Evolutionary conservation across 1,284 basidiomycete genomes (phyloP).

Genomic region (Irpex sp.): DNA sequence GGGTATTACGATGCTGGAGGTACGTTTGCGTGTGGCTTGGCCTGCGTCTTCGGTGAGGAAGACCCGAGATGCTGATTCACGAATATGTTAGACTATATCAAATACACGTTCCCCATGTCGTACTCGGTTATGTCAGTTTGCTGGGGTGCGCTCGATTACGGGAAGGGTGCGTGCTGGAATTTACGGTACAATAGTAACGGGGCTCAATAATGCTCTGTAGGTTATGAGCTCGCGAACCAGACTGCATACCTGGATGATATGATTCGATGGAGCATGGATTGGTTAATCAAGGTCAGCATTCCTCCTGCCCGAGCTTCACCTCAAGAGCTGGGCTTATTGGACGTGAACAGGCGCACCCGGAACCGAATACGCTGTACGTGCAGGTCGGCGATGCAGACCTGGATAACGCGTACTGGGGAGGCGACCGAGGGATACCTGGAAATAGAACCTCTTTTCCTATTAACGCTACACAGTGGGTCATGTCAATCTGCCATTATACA

Average conservation of each 20-base stretch:
- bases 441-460: constrained; percentile 77
- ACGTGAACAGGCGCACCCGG: constrained; percentile 72
- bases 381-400: constrained; percentile 62
- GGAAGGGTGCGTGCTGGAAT: constrained; percentile 48
- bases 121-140: constrained; percentile 81
- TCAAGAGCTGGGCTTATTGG: neutral
- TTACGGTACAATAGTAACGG: too few relatives aligned
- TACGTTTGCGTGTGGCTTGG: constrained; percentile 25
- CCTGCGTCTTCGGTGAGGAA: neutral
- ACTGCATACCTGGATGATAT: constrained; percentile 86
- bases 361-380: constrained; percentile 72
- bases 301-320: neutral
- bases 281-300: constrained; percentile 75
- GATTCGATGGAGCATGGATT: constrained; percentile 87
- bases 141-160: constrained; percentile 85
- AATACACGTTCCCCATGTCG: constrained; percentile 77
- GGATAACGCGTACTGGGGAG: constrained; percentile 87
- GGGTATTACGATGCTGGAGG: constrained; percentile 93
- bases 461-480: constrained; percentile 52
- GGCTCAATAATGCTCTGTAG: constrained; percentile 31
- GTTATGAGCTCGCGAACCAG: constrained; percentile 81
- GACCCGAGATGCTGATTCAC: neutral
- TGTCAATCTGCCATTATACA: neutral
- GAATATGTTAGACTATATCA: constrained; percentile 70
- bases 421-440: constrained; percentile 74